Evolutionary conservation across 1,139 yeast genomes (phyloP), one percentile per base, ranked within the genome.

Genomic region (Sugiyamaella pinicola): DNA sequence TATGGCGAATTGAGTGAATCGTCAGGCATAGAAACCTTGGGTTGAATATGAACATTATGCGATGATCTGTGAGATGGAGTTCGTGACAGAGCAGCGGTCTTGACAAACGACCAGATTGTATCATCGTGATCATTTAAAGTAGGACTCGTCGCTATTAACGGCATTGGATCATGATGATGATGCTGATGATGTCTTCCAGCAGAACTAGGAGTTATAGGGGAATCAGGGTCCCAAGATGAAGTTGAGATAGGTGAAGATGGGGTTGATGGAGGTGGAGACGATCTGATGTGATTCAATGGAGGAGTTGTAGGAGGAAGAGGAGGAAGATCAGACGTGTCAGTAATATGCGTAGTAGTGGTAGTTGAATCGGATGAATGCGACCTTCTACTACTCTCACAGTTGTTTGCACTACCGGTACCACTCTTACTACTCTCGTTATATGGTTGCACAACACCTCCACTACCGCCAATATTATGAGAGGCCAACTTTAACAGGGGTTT

Each of bases 141-240:
- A 7, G 37, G 34, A 26, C 35, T 29, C 17, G 34, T 15, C 12
- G 29, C 33, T 35, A 42, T 42, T 42, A 42, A 19, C 4, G 47
- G 45, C n/a, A 34, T 44, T 33, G 29, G 26, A 22, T 33, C 48
- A 15, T 26, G 4, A 26, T 26, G 31, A 26, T 9, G 35, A 13
- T 31, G 17, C 7, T 31, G 35, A 24, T 29, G 47, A 33, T 44
- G 44, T 29, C 43, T 26, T 40, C 37, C 28, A 22, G 18, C 17
- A 12, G 35, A 26, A 13, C 21, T 46, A 8, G 54, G 54, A 41
- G 54, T 51, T 17, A 51, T 37, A 28, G 54, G 54, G 13, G 54
- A 51, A 7, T 46, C 51, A 3, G 39, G 49, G 8, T 10, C 33
- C 5, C 24, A 31, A 2, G 51, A 41, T 5, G 51, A 47, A n/a